Percentiles rank a stretch among this genome's conserved stretches.
These are phyloP conservation scores for Aspergillus ibericus DNA, from an alignment of 2,329 filamentous ascomycete genomes.

Conservation along the genomic window DNA sequence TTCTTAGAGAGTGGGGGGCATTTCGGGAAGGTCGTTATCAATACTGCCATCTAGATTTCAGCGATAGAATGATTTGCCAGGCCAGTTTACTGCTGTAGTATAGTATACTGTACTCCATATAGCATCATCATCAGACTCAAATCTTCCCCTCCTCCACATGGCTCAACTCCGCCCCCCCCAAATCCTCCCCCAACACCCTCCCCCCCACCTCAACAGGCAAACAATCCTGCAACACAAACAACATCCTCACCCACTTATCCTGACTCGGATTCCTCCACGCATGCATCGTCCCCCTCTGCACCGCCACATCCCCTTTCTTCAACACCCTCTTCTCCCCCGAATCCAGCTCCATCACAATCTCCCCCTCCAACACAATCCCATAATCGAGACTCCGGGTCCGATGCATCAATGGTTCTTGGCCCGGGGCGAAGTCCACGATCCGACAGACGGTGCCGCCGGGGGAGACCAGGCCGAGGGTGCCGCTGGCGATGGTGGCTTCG, in stretches of 20 bases:
- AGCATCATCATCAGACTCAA: too few species aligned
- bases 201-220: slow-evolving; percentile 24
- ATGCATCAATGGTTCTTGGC: slow-evolving; percentile 50
- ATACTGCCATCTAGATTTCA: too few species aligned
- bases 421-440: slow-evolving; percentile 52
- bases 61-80: too few species aligned
- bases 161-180: slow-evolving; percentile 15
- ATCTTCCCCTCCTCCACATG: too few species aligned
- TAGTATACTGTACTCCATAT: too few species aligned
- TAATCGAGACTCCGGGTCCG: slow-evolving; percentile 57
- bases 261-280: slow-evolving; percentile 53
- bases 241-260: slow-evolving; percentile 52
- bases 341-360: slow-evolving; percentile 54
- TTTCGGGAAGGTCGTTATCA: slow-evolving; percentile 57
- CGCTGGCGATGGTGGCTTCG: slow-evolving; percentile 26
- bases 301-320: slow-evolving; percentile 54
- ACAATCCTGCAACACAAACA: slow-evolving; percentile 36
- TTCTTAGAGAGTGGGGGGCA: slow-evolving; percentile 55
- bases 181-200: slow-evolving; percentile 26
- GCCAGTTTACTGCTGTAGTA: too few species aligned
- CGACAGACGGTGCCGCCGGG: slow-evolving; percentile 46
- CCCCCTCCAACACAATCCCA: slow-evolving; percentile 56
- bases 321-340: slow-evolving; percentile 51
- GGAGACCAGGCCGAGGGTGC: slow-evolving; percentile 39
- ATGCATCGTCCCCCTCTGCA: slow-evolving; percentile 59